Evolutionary conservation across 352 stramenopile genomes (phyloP).

Genomic region (Phytophthora sojae): DNA sequence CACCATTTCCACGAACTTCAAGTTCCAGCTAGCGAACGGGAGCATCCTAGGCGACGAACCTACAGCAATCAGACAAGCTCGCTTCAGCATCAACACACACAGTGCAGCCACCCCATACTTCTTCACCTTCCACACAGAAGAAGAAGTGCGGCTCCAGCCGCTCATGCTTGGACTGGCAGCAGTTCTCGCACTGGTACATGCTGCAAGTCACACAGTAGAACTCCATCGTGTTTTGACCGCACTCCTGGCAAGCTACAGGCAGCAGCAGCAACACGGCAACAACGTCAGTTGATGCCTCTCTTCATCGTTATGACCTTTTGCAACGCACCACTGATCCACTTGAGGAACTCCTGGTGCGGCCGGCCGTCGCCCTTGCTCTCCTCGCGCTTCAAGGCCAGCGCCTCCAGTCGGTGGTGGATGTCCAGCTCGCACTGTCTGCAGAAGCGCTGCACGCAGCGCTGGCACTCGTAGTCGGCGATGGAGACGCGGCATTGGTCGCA

Average conservation of each 20-base stretch:
- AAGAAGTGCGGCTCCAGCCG: conserved; percentile 52
- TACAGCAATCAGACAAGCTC: conserved; percentile 12
- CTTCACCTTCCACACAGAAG: conserved; percentile 65
- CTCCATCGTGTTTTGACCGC: conserved; percentile 45
- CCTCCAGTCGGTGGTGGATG: conserved; percentile 48
- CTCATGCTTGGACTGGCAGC: conserved; percentile 53
- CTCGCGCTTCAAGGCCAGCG: conserved; percentile 37
- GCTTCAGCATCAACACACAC: neutral
- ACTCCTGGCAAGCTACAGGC: conserved; percentile 60
- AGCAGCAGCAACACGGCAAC: neutral
- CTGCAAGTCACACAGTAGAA: conserved; percentile 70
- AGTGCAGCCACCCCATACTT: no score
- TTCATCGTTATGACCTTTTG: neutral
- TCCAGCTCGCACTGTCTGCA: conserved; percentile 55
- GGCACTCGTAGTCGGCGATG: conserved; percentile 55
- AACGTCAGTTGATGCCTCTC: conserved; percentile 4
- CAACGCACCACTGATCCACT: conserved; percentile 52
- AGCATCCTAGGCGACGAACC: conserved; percentile 51
- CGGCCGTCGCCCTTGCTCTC: conserved; percentile 58
- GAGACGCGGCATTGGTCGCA: conserved; percentile 49
- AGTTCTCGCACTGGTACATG: conserved; percentile 65
- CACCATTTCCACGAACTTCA: conserved; percentile 50
- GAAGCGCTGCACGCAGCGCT: conserved; percentile 52
- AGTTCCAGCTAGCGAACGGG: conserved; percentile 55
- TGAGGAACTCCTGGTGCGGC: conserved; percentile 56